A percentile compares a stretch with the other conserved stretches of the same genome.
These are phyloP conservation scores for Collybiopsis confluens DNA, from an alignment of 768 basidiomycete species.

Conservation along the genomic window DNA sequence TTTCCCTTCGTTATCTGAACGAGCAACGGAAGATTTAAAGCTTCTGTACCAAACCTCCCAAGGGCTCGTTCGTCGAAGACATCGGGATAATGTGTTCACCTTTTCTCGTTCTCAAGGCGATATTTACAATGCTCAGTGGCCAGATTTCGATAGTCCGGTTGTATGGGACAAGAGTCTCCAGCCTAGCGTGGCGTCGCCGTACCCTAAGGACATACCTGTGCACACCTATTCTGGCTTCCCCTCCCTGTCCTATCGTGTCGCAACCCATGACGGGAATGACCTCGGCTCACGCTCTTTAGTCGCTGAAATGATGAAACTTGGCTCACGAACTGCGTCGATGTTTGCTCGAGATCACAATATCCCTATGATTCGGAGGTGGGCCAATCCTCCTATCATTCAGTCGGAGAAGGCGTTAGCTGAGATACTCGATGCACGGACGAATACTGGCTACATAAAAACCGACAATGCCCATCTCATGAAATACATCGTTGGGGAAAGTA, in stretches of 20 bases:
- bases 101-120: conserved; percentile 18
- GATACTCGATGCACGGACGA: conserved; percentile 45
- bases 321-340: conserved; percentile 68
- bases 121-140: conserved; percentile 20
- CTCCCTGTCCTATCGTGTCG: conserved; percentile 41
- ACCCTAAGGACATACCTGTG: conserved; percentile 12
- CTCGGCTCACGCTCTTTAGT: conserved; percentile 54
- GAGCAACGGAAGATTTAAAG: conserved; percentile 22
- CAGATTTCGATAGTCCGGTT: conserved; percentile 18
- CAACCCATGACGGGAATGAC: conserved; percentile 17
- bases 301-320: conserved; percentile 79
- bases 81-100: conserved; percentile 19
- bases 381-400: conserved; percentile 25
- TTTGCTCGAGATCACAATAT: conserved; percentile 60
- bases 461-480: conserved; percentile 17
- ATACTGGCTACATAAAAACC: conserved; percentile 37
- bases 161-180: neutral
- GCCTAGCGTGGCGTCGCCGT: neutral
- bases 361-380: conserved; percentile 58
- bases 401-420: conserved; percentile 34
- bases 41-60: conserved; percentile 19
- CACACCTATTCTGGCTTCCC: conserved; percentile 49
- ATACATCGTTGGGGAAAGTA: conserved; percentile 29
- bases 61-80: conserved; percentile 13
- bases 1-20: too few species aligned